These are phyloP conservation scores for Auricularia sp. DNA, from an alignment of 768 basidiomycete species.

Conservation along the genomic window DNA sequence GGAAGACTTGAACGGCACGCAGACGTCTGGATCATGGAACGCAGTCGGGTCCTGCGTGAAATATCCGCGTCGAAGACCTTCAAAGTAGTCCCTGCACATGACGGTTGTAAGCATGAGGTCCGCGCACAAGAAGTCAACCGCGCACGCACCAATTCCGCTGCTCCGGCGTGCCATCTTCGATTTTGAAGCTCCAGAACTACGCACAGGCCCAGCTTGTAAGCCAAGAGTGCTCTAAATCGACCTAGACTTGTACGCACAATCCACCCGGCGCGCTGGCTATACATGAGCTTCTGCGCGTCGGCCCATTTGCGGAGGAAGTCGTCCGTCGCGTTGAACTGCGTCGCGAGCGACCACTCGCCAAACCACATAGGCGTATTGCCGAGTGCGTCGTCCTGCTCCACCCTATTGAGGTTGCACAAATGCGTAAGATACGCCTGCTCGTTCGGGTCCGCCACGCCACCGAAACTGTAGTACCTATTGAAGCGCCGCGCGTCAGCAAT, in stretches of 20 bases:
- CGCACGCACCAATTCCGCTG: constrained; percentile 52
- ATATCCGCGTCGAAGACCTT: constrained; percentile 48
- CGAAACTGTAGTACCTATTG: neutral
- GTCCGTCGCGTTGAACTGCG: constrained; percentile 52
- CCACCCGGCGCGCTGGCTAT: constrained; percentile 54
- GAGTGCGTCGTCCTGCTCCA: constrained; percentile 35
- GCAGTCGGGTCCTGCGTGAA: constrained; percentile 52
- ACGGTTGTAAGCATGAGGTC: neutral
- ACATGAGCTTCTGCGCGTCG: constrained; percentile 62
- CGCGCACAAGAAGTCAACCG: neutral
- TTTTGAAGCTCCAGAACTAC: constrained; percentile 67
- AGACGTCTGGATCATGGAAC: constrained; percentile 51
- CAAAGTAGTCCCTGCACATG: constrained; percentile 52
- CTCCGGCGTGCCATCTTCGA: constrained; percentile 42
- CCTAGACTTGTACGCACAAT: constrained; percentile 33
- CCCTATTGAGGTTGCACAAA: constrained; percentile 58
- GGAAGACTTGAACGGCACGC: constrained; percentile 34
- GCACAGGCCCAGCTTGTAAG: neutral
- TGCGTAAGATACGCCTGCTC: constrained; percentile 52
- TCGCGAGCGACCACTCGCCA: constrained; percentile 53
- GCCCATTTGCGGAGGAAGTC: constrained; percentile 58
- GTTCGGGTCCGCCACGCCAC: constrained; percentile 64
- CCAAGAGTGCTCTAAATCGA: neutral
- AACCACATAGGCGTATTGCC: constrained; percentile 42
- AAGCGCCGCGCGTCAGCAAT: neutral